phyloP scores from a whole-genome alignment of 129 eudicot species.

The Helichrysum umbraculigerum region DNA sequence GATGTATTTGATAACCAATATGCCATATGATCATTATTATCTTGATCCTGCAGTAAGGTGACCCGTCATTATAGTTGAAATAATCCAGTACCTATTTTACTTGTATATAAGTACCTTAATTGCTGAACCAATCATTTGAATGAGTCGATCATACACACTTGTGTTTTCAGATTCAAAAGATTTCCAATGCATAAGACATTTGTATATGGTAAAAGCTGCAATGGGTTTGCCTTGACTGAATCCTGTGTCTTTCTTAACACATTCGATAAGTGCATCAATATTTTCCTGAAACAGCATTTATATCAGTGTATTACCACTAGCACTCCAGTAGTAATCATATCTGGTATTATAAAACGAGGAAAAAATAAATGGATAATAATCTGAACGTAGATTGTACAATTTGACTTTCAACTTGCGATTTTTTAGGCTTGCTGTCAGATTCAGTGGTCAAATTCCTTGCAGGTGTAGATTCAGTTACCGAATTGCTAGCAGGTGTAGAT shows the following conservation, averaged over 20 bases:
- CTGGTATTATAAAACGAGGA: neutral
- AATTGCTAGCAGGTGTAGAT: slow-evolving; percentile 60
- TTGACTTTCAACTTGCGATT: slow-evolving; percentile 78
- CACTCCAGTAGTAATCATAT: neutral
- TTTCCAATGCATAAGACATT: slow-evolving; percentile 97
- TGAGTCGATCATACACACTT: slow-evolving; percentile 93
- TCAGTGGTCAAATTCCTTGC: slow-evolving; percentile 46
- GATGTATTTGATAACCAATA: slow-evolving; percentile 88
- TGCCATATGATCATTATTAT: slow-evolving; percentile 68
- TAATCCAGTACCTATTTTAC: neutral
- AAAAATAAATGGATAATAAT: neutral
- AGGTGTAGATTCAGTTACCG: slow-evolving; percentile 43
- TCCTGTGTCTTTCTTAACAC: slow-evolving; percentile 83
- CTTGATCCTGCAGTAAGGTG: slow-evolving; percentile 58
- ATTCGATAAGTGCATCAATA: slow-evolving; percentile 79
- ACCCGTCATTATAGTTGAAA: slow-evolving; percentile 18
- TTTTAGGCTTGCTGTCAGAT: slow-evolving; percentile 62
- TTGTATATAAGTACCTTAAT: slow-evolving; percentile 59
- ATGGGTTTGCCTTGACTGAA: slow-evolving; percentile 95
- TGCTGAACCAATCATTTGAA: slow-evolving; percentile 97
- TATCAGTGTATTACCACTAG: neutral
- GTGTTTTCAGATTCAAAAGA: slow-evolving; percentile 94
- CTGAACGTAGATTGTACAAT: slow-evolving; percentile 47
- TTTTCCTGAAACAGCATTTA: slow-evolving; percentile 65
- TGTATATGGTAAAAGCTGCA: slow-evolving; percentile 91